phyloP scores from a whole-genome alignment of 768 basidiomycete species.

The Suillus fuscotomentosus region DNA sequence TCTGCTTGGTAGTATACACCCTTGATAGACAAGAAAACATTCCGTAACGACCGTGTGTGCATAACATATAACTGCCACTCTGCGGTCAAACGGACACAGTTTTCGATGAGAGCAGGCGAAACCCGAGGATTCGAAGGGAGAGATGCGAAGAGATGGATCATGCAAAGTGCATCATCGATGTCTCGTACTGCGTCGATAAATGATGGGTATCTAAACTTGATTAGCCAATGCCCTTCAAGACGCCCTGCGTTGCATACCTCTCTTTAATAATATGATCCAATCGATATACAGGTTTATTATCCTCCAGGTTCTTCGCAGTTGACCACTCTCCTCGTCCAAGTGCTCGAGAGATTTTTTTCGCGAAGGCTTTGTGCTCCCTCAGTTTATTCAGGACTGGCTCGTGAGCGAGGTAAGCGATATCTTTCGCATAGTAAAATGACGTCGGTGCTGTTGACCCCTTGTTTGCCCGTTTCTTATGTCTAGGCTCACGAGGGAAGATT shows the following conservation, averaged over 20 bases:
- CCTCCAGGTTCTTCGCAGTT: conserved; percentile 89
- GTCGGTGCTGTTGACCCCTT: conserved; percentile 97
- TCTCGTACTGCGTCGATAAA: conserved; percentile 95
- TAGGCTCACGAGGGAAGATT: conserved; percentile 96
- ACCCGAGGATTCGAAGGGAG: conserved; percentile 85
- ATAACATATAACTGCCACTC: conserved; percentile 98
- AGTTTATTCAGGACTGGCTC: conserved; percentile 93
- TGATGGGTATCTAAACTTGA: conserved; percentile 78
- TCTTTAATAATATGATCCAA: conserved; percentile 98
- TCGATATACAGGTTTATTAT: conserved; percentile 87
- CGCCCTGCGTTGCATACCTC: conserved; percentile 50
- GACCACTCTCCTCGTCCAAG: conserved; percentile 95
- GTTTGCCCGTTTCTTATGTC: conserved; percentile 88
- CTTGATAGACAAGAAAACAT: conserved; percentile 95
- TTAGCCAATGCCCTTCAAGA: conserved; percentile 4
- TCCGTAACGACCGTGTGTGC: conserved; percentile 79
- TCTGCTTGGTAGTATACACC: conserved; percentile 98
- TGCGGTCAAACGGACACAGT: conserved; percentile 84
- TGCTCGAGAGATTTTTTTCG: conserved; percentile 92
- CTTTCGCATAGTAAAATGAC: conserved; percentile 97
- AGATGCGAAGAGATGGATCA: conserved; percentile 89
- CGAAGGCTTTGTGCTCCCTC: conserved; percentile 96
- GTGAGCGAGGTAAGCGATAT: conserved; percentile 95
- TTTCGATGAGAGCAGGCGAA: conserved; percentile 80
- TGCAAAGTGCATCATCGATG: conserved; percentile 95